These are phyloP conservation scores for Blastobotrys parvus DNA, from an alignment of 805 yeast species.

Conservation along the genomic window DNA sequence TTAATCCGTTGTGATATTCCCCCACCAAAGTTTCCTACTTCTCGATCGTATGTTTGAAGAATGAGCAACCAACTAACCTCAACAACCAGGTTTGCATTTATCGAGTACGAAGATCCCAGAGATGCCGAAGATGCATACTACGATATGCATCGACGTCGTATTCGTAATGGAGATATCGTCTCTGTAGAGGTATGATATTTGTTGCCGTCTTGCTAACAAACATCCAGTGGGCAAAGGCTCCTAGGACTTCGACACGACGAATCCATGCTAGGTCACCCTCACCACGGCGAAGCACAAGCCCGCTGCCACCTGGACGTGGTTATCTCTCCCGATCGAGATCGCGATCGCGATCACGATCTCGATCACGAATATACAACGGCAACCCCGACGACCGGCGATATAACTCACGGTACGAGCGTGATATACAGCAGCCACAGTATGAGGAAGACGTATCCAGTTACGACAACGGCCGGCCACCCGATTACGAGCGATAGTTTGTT, in stretches of 20 bases:
- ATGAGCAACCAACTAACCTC: background rate
- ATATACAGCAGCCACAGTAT: background rate
- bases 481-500: too few species aligned
- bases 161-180: conserved; percentile 21
- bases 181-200: too few species aligned
- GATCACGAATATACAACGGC: background rate
- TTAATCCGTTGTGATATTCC: conserved; percentile 27
- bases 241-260: background rate
- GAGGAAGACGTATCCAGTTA: background rate
- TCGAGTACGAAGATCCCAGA: conserved; percentile 24
- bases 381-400: background rate
- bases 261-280: background rate
- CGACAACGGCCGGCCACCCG: background rate
- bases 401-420: background rate
- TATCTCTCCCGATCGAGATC: background rate
- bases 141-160: conserved; percentile 23
- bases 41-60: background rate
- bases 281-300: background rate
- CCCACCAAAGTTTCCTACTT: conserved; percentile 19
- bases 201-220: too few species aligned
- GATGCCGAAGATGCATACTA: conserved; percentile 29
- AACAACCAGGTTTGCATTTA: conserved; percentile 22
- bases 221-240: conserved; percentile 13
- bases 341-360: background rate
- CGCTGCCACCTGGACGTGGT: background rate